Base-by-base conservation (phyloP, 2,329 filamentous ascomycete species). In the Aspergillus tamarii region DNA sequence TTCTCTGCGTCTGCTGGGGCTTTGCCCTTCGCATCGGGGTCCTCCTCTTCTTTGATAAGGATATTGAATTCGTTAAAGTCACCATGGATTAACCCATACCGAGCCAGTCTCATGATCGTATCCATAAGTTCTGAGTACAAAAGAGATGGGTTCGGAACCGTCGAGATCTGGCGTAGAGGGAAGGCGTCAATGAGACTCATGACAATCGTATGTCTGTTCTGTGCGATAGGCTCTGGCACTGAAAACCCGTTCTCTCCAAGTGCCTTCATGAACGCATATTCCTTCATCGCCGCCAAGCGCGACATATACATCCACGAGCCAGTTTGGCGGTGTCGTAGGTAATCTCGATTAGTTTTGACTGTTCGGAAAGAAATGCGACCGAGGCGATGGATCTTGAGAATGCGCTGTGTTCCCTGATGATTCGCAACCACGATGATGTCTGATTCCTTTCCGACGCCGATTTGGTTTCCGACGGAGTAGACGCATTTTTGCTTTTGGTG, bases 11-110 rank as follows among this genome's bases (percentile, higher is more conserved):
- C 63, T 4, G 69, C 73, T 1, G 63, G 69, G 52, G 56, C 83
- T 75, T 70, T 83, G 11, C 74, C 76, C 61, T 79, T 79, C 19
- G 72, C 71, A 12, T 74, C 64, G 0, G 70, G 68, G 32, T 75
- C 72, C 39, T 74, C 75, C 55, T 84, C 87, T 77, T 98, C 94
- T 75, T 95, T 93, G 76, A 99, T 89, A 39, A 99, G 83, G 67
- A 99, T 94, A 77, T 99, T 99, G 85, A 99, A 99, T 78, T 99
- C 96, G 82, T 99, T 99, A 83, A 96, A 99, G 77, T 99, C 95
- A 66, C 95, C 95, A 76, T 99, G 95, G 66, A 99, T 99, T 55
- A 99, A 83, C 8, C 95, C 95, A 70, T 94, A 89, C 66, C 88
- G 88, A 7, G 95, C 94, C 46, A 99, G 84, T 32, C 89, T 87